A percentile compares a stretch with the other conserved stretches of the same genome.
phyloP scores from a whole-genome alignment of 768 basidiomycete genomes.

The Tricholoma furcatifolium region DNA sequence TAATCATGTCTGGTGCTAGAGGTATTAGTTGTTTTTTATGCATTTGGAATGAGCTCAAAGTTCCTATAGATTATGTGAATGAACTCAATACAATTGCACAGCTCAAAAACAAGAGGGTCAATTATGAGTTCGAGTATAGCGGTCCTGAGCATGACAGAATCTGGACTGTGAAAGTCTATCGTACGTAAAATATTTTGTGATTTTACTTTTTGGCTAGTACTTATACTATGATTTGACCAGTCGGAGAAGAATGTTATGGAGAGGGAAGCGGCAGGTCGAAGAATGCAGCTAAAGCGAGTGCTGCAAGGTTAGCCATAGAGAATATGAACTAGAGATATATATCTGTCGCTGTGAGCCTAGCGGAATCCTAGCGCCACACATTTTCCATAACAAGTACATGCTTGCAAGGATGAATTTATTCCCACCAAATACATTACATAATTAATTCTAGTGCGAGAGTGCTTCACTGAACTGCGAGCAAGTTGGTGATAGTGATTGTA shows the following conservation, averaged over 20 bases:
- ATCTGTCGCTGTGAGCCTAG: background rate
- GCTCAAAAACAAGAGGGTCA: background rate
- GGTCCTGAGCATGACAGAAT: constrained; percentile 23
- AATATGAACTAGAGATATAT: background rate
- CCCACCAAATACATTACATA: no score
- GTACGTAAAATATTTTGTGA: constrained; percentile 18
- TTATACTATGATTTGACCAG: constrained; percentile 2
- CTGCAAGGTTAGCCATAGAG: constrained; percentile 6
- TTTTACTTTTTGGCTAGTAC: background rate
- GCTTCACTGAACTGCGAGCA: no score
- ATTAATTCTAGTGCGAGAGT: no score
- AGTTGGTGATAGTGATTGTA: no score
- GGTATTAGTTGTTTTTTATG: background rate
- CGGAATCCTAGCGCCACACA: constrained; percentile 7
- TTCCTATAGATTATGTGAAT: constrained; percentile 17
- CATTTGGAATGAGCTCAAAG: background rate
- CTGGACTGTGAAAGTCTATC: constrained; percentile 26
- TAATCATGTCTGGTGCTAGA: background rate
- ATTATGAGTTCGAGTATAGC: constrained; percentile 8
- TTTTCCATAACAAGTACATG: no score
- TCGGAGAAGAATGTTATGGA: constrained; percentile 12
- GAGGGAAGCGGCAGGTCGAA: constrained; percentile 9
- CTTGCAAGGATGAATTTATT: no score
- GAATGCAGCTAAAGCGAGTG: constrained; percentile 8
- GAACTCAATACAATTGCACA: constrained; percentile 19